A percentile compares a stretch with the other conserved stretches of the same genome.
Conservation (phyloP, 1,139 yeast genomes). For the Saccharomycopsis hybrid region DNA sequence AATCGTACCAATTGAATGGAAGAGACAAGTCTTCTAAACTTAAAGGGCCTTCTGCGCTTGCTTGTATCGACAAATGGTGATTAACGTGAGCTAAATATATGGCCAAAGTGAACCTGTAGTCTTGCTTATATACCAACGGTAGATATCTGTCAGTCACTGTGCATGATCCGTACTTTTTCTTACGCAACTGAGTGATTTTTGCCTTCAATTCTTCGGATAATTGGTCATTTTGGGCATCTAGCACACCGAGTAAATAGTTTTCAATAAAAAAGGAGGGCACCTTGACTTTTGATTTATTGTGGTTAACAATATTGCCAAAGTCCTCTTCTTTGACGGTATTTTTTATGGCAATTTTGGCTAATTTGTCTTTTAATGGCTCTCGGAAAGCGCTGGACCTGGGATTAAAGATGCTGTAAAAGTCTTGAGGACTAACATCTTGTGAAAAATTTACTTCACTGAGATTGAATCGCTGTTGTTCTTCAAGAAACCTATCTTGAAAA, state of each 20-base stretch:
- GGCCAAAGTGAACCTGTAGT: conserved; percentile 14
- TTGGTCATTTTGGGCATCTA: background rate
- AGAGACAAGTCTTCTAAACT: background rate
- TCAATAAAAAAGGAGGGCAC: conserved; percentile 9
- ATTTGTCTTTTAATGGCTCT: too few relatives aligned
- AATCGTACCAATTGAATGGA: conserved; percentile 20
- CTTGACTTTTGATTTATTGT: conserved; percentile 1
- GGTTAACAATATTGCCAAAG: too few relatives aligned
- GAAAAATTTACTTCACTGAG: too few relatives aligned
- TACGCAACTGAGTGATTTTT: background rate
- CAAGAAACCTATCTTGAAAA: too few relatives aligned
- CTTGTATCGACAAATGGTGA: background rate
- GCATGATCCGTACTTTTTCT: background rate
- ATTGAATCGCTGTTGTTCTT: too few relatives aligned
- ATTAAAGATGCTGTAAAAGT: too few relatives aligned
- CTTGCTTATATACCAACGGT: conserved; percentile 10
- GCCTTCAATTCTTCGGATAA: background rate
- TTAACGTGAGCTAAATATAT: conserved; percentile 7
- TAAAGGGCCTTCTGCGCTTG: background rate
- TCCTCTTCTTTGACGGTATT: too few relatives aligned
- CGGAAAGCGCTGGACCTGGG: too few relatives aligned
- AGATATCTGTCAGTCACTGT: conserved; percentile 1
- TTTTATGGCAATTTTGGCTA: too few relatives aligned
- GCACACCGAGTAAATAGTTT: conserved; percentile 1
- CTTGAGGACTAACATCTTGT: too few relatives aligned